phyloP scores from a whole-genome alignment of 495 filamentous ascomycete genomes.

The Penicillium bialowiezense region DNA sequence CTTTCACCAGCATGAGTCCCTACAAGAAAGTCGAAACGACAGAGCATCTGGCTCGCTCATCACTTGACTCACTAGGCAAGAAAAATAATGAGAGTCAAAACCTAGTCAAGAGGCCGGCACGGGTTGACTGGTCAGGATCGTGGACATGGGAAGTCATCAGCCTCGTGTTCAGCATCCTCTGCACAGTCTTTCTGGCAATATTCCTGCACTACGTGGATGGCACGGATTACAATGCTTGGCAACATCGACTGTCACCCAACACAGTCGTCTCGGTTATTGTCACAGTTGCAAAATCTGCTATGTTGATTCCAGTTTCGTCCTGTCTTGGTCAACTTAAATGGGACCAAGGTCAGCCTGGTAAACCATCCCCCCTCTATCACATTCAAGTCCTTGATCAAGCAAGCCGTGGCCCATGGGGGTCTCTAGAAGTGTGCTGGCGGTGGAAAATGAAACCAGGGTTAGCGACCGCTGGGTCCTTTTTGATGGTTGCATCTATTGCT shows the following conservation, averaged over 20 bases:
- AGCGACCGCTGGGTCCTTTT: not conserved
- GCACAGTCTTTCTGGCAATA: not conserved
- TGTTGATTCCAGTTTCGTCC: slow-evolving; percentile 5
- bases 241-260: slow-evolving; percentile 7
- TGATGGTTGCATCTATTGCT: slow-evolving; percentile 3
- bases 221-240: slow-evolving; percentile 2
- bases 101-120: no score
- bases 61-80: no score
- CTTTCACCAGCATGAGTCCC: no score
- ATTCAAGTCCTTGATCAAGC: slow-evolving; percentile 10
- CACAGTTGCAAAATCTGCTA: slow-evolving; percentile 4
- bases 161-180: not conserved
- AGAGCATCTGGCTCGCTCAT: no score
- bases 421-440: not conserved
- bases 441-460: not conserved
- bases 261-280: slow-evolving; percentile 4
- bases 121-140: slow-evolving; percentile 2
- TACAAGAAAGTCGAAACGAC: no score
- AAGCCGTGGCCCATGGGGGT: slow-evolving; percentile 7
- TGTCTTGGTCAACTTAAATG: slow-evolving; percentile 14
- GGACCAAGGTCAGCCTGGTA: not conserved
- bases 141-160: slow-evolving; percentile 6
- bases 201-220: slow-evolving; percentile 6
- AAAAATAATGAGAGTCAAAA: no score
- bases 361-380: slow-evolving; percentile 1